A percentile compares a stretch with the other conserved stretches of the same genome.
Conservation (phyloP, 257 asterid species). For the Penstemon eatonii region DNA sequence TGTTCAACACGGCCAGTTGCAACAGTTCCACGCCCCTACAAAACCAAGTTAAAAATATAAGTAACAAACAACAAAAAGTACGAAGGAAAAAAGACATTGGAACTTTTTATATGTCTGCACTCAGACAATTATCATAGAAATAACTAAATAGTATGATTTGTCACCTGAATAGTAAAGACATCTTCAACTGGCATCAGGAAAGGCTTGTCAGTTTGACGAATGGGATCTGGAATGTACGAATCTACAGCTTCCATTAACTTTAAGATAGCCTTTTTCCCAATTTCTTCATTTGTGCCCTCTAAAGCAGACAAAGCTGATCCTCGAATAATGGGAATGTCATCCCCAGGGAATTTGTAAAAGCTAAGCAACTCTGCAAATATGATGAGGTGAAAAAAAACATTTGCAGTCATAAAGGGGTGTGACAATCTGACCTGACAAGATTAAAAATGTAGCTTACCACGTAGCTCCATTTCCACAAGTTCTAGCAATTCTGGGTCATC, state of each 20-base stretch:
- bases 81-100: not conserved
- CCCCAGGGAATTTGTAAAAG: slow-evolving; percentile 98
- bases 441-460: slow-evolving; percentile 51
- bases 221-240: slow-evolving; percentile 92
- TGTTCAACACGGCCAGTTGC: slow-evolving; percentile 99
- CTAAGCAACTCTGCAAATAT: slow-evolving; percentile 71
- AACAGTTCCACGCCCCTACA: slow-evolving; percentile 99
- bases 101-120: not conserved
- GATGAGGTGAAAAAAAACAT: slow-evolving; percentile 8
- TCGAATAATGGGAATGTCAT: slow-evolving; percentile 90
- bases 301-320: slow-evolving; percentile 98
- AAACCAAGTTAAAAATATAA: slow-evolving; percentile 27
- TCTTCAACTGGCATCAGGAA: slow-evolving; percentile 99
- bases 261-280: slow-evolving; percentile 80
- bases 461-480: slow-evolving; percentile 99
- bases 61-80: slow-evolving; percentile 7
- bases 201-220: slow-evolving; percentile 87
- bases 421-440: not conserved
- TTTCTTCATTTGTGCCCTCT: slow-evolving; percentile 91
- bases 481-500: slow-evolving; percentile 95
- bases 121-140: too few species aligned
- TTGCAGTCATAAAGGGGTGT: not conserved
- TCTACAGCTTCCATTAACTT: slow-evolving; percentile 98
- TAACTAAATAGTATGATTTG: not conserved
- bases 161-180: slow-evolving; percentile 98